Base-by-base conservation (phyloP, 1,284 basidiomycete genomes). In the Xerocomus amazonicus region DNA sequence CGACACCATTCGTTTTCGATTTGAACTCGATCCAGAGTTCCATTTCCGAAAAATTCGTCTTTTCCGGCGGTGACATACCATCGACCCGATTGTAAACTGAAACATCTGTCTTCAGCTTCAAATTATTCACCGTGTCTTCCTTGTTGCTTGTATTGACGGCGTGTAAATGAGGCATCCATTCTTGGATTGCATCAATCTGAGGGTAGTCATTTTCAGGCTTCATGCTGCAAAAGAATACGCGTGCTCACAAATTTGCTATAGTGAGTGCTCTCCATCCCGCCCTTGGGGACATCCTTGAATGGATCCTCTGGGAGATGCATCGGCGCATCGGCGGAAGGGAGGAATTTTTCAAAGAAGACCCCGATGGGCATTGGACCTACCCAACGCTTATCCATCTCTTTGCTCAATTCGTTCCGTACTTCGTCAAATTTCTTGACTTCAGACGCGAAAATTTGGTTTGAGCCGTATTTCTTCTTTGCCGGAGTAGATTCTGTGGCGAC, bases 241-340 rank as follows among this genome's bases (percentile, higher is more conserved):
- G 12, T 26, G 43, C 43, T 42, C 36, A 54, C 47, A 1, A 54
- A 55, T 0, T n/a, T 19, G 1, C n/a, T 3, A n/a, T 45, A 51
- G 9, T 32, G n/a, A 0, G 19, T 3, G 27, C 28, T 35, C 7
- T 51, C 47, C 3, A 14, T 8, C 8, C 33, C 42, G 1, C 13
- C 13, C 0, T 2, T 28, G 0, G 40, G 43, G 12, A 42, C 34
- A 1, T 8, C n/a, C 9, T 16, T 7, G 39, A 55, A 55, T 5
- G 19, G 52, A 23, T 46, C 9, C 7, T 17, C 9, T 6, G 28
- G 34, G 29, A 42, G 14, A 3, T 33, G 14, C 3, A 16, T 8
- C 6, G 45, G 31, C 37, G 9, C 37, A 17, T 33, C 6, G 10
- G 31, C 3, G 9, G 19, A 6, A 14, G 29, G 29, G 29, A 46